A percentile compares a stretch with the other conserved stretches of the same genome.
Evolutionary conservation across 225 moss, liverwort and hornwort species (phyloP).

Genomic region (Rhytidiadelphus loreus): DNA sequence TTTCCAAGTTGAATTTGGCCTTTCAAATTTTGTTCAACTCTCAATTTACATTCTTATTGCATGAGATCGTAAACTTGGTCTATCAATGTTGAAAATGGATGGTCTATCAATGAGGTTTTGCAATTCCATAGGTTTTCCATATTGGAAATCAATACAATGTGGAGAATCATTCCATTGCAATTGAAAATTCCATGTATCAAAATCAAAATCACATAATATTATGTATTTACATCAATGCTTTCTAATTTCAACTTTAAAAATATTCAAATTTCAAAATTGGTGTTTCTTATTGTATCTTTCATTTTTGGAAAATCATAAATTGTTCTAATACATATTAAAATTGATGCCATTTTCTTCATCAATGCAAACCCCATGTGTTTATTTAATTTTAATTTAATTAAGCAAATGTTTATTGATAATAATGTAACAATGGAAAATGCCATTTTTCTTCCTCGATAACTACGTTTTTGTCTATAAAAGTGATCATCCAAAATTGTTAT

Average conservation of each 20-base stretch:
- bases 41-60: background rate
- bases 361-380: background rate
- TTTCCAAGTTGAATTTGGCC: background rate
- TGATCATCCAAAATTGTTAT: too few species aligned
- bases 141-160: background rate
- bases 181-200: background rate
- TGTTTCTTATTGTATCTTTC: too few species aligned
- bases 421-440: too few species aligned
- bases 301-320: fast-evolving
- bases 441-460: too few species aligned
- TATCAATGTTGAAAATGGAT: background rate
- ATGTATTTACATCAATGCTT: background rate
- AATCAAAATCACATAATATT: background rate
- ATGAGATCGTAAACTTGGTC: background rate
- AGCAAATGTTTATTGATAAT: background rate
- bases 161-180: background rate
- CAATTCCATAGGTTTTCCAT: background rate
- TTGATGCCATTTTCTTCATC: background rate
- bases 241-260: background rate
- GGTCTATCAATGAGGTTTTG: background rate
- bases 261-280: background rate
- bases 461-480: too few species aligned
- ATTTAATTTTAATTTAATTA: background rate
- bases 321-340: background rate
- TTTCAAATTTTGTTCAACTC: background rate